phyloP scores from a whole-genome alignment of 1,284 basidiomycete species.

The Mycena citricolor region DNA sequence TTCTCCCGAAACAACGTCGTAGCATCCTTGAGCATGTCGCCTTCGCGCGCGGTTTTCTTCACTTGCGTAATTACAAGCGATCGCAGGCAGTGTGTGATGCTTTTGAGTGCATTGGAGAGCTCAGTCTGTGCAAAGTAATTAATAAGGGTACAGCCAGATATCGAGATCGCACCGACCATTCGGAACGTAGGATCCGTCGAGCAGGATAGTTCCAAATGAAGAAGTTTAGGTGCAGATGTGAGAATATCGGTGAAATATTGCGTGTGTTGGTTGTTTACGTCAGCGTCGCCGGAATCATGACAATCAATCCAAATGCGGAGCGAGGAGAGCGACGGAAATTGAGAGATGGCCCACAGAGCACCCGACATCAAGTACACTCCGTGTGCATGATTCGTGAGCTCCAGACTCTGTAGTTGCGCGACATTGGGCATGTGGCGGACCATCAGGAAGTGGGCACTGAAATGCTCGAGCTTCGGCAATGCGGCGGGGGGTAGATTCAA shows the following conservation, averaged over 20 bases:
- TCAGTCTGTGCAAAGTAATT: constrained; percentile 7
- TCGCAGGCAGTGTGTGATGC: constrained; percentile 9
- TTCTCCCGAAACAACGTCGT: constrained; percentile 16
- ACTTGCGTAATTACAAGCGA: constrained; percentile 22
- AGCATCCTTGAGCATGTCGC: constrained; percentile 20
- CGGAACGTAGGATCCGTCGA: constrained; percentile 20
- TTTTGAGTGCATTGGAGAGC: constrained; percentile 15
- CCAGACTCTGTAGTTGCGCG: constrained; percentile 15
- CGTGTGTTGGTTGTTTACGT: constrained; percentile 19
- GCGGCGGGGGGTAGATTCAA: constrained; percentile 15
- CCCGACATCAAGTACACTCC: constrained; percentile 20
- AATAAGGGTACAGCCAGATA: background rate
- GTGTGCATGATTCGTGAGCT: constrained; percentile 21
- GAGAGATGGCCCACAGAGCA: constrained; percentile 21
- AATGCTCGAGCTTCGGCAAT: constrained; percentile 18
- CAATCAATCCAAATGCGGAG: constrained; percentile 24
- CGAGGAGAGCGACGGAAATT: constrained; percentile 17
- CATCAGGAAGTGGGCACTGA: constrained; percentile 18
- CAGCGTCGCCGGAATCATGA: constrained; percentile 20
- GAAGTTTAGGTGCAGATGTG: constrained; percentile 11
- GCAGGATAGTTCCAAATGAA: constrained; percentile 18
- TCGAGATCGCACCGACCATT: constrained; percentile 10
- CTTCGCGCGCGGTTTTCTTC: constrained; percentile 13
- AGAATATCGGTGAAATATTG: constrained; percentile 20
- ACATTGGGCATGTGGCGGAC: constrained; percentile 19